These are phyloP conservation scores for Solanum chiquidenum DNA, from an alignment of 257 asterid genomes.

Conservation along the genomic window DNA sequence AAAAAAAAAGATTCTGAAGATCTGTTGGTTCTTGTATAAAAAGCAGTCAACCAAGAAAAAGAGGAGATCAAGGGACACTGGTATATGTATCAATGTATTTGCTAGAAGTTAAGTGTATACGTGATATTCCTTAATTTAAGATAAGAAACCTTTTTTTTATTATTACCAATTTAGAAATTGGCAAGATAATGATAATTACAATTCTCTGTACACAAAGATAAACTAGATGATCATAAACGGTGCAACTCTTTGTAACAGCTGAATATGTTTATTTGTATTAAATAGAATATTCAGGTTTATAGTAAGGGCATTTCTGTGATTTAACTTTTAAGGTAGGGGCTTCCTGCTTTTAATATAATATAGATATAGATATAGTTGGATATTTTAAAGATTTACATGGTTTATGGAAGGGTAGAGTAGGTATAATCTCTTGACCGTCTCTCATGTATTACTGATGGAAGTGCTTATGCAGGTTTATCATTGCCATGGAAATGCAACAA, in stretches of 20 bases:
- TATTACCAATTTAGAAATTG: neutral
- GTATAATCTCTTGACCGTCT: neutral
- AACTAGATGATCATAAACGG: neutral
- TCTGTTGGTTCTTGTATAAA: neutral
- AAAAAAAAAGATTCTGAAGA: neutral
- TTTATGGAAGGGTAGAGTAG: neutral
- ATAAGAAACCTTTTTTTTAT: neutral
- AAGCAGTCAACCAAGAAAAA: neutral
- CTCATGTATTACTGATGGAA: neutral
- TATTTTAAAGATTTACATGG: neutral
- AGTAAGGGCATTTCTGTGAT: neutral
- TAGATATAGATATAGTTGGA: neutral
- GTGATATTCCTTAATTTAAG: neutral
- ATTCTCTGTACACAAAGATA: neutral
- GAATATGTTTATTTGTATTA: neutral
- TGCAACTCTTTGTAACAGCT: neutral
- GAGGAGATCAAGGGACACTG: neutral
- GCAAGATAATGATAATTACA: neutral
- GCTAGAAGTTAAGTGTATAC: neutral
- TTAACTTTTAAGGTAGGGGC: neutral
- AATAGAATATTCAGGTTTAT: neutral
- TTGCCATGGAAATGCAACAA: conserved; percentile 39
- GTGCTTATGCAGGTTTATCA: conserved; percentile 31
- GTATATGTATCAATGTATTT: neutral
- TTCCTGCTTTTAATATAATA: neutral